Percentiles rank a stretch among this genome's conserved stretches.
phyloP scores from a whole-genome alignment of 108 stramenopile species.

The Discostella stelligeroides region DNA sequence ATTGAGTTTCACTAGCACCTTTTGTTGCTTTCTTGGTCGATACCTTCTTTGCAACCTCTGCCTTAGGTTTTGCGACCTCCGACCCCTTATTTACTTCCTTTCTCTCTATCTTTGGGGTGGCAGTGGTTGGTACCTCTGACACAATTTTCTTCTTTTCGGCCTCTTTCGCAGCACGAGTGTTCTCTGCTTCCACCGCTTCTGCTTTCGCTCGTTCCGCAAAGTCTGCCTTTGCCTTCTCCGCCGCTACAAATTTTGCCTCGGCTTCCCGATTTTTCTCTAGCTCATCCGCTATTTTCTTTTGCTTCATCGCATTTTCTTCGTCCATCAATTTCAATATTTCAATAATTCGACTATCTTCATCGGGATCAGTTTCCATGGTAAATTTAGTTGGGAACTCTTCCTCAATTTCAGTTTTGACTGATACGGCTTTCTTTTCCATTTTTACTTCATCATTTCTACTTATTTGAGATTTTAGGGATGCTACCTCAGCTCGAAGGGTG shows the following conservation, averaged over 20 bases:
- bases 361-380: constrained; percentile 42
- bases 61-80: constrained; percentile 34
- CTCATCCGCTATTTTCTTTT: constrained; percentile 15
- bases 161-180: constrained; percentile 11
- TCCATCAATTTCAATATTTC: constrained; percentile 46
- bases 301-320: constrained; percentile 37
- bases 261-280: constrained; percentile 35
- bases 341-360: constrained; percentile 35
- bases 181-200: constrained; percentile 11
- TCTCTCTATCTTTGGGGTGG: constrained; percentile 6
- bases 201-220: constrained; percentile 17
- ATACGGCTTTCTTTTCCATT: constrained; percentile 1
- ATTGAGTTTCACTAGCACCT: constrained; percentile 9
- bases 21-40: constrained; percentile 8
- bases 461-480: constrained; percentile 3
- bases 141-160: constrained; percentile 5
- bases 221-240: constrained; percentile 32
- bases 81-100: constrained; percentile 34
- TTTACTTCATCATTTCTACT: constrained; percentile 8
- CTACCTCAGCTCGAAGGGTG: constrained; percentile 1
- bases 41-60: constrained; percentile 26
- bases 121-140: constrained; percentile 1
- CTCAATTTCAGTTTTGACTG: constrained; percentile 38
- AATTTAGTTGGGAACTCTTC: constrained; percentile 37
- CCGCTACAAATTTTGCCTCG: constrained; percentile 28